Evolutionary conservation across 805 yeast species (phyloP), one percentile per base, ranked within the genome.

Genomic region (Cyberlindnera meyerae): DNA sequence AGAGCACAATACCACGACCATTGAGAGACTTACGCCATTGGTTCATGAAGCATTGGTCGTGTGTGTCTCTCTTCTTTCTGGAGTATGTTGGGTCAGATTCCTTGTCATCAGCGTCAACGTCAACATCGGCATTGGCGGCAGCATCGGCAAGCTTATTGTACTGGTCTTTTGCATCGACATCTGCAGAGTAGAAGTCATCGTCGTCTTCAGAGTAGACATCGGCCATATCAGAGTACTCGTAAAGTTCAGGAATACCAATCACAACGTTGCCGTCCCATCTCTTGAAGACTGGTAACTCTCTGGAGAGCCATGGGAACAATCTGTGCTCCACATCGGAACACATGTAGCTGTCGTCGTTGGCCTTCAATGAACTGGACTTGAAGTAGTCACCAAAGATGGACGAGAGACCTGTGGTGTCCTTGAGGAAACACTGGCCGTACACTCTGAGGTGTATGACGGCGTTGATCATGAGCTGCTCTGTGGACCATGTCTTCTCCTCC

Each of bases 1-100:
- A 69, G 5, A 78, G 52, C 2, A 75, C 82, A 17, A 77, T 69
- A 4, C 85, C 85, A 41, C 57, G 58, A 4, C 77, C 78, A 11
- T 57, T 56, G 25, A 61, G 40, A 8, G 45, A 28, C 5, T 37
- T 33, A 42, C 44, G 51, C 31, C 54, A 49, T 8, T 51, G 42
- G 18, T 63, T 63, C 37, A 58, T 47, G 42, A 55, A 60, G 55
- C 63, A 58, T 8, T 34, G 25, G 3, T 25, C 16, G 27, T 45
- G 36, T 4, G 38, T 37, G 11, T 28, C 36, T 24, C 46, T 40
- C 28, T 43, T 62, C 55, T n/a, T n/a, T n/a, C n/a, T n/a, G n/a
- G n/a, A n/a, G n/a, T n/a, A n/a, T n/a, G n/a, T n/a, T n/a, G n/a
- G n/a, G n/a, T n/a, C n/a, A n/a, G n/a, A n/a, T n/a, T n/a, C n/a